These are phyloP conservation scores for Fraxinus sp. DNA, from an alignment of 305 asterid species.

Conservation along the genomic window DNA sequence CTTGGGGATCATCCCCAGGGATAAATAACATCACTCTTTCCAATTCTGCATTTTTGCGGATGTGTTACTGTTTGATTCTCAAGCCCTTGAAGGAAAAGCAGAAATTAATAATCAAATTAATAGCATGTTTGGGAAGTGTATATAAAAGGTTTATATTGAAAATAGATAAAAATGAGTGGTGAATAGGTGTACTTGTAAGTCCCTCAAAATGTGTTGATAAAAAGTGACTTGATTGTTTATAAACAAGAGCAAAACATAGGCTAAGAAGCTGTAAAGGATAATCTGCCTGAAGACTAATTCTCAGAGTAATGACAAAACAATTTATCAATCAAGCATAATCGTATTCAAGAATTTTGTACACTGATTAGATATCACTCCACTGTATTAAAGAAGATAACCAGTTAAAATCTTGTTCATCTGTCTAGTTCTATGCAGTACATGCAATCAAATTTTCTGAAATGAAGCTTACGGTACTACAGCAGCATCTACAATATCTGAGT, in stretches of 20 bases:
- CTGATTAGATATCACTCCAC: not conserved
- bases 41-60: not conserved
- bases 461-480: conserved; percentile 56
- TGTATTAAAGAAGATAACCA: not conserved
- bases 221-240: not conserved
- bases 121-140: not conserved
- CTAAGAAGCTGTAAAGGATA: not conserved
- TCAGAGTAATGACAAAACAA: not conserved
- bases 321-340: not conserved
- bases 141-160: not conserved
- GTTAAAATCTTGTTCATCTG: not conserved
- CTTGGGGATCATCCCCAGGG: not conserved
- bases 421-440: not conserved
- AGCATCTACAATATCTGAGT: conserved; percentile 52
- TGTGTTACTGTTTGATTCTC: not conserved
- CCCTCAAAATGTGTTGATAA: not conserved
- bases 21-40: not conserved
- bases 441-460: not conserved
- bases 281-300: not conserved
- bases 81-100: not conserved
- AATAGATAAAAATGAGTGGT: no score
- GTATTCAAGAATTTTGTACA: not conserved
- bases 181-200: not conserved
- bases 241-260: not conserved
- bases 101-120: not conserved